phyloP scores from a whole-genome alignment of 192 early-diverging fungal genomes.

The Funneliformis mosseae region DNA sequence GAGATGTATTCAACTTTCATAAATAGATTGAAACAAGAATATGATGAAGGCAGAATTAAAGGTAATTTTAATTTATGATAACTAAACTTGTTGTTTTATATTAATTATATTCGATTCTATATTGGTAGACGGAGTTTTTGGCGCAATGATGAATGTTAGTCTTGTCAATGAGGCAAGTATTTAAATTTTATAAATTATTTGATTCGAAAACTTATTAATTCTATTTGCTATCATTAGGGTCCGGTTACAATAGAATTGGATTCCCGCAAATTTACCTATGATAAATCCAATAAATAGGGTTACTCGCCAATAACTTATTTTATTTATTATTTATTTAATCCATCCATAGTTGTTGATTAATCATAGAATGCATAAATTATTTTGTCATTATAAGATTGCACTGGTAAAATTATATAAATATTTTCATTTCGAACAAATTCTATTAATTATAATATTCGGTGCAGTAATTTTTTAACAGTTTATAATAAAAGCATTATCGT shows the following conservation, averaged over 20 bases:
- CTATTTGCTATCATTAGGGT: conserved; percentile 33
- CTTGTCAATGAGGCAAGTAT: conserved; percentile 78
- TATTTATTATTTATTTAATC: too few relatives aligned
- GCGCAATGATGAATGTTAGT: conserved; percentile 94
- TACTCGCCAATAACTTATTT: too few relatives aligned
- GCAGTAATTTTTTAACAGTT: too few relatives aligned
- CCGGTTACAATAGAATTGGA: conserved; percentile 61
- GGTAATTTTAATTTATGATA: conserved; percentile 47
- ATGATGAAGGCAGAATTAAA: conserved; percentile 69
- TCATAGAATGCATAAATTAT: too few relatives aligned
- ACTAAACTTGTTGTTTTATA: background rate
- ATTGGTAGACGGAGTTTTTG: conserved; percentile 81
- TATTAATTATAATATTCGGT: too few relatives aligned
- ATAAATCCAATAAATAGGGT: background rate
- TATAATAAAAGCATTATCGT: too few relatives aligned
- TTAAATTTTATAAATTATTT: background rate
- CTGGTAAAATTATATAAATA: too few relatives aligned
- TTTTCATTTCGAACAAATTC: too few relatives aligned
- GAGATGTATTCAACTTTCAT: conserved; percentile 80
- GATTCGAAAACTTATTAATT: background rate
- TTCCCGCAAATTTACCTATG: conserved; percentile 57
- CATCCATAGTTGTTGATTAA: too few relatives aligned
- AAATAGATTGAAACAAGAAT: conserved; percentile 60
- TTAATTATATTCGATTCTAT: background rate
- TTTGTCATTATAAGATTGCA: too few relatives aligned